Percentiles rank a stretch among this genome's conserved stretches.
Conservation (phyloP, 1,284 basidiomycete genomes). For the Leccinum variabile region DNA sequence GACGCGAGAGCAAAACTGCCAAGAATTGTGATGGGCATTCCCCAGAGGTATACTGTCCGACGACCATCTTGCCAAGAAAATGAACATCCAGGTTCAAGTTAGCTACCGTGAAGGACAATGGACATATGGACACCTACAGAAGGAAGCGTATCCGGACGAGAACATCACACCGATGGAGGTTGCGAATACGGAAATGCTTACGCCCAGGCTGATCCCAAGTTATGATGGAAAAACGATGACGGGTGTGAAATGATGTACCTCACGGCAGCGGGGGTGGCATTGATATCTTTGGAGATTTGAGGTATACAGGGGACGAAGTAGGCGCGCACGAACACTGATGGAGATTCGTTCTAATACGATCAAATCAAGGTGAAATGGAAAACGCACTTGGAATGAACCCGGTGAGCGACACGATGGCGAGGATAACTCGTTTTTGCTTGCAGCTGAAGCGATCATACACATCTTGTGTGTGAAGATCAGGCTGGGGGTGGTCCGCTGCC, state of each 20-base stretch:
- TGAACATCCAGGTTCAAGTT: slow-evolving; percentile 72
- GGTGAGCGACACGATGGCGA: slow-evolving; percentile 40
- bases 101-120: background rate
- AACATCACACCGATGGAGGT: slow-evolving; percentile 26
- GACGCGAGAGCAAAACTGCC: slow-evolving; percentile 45
- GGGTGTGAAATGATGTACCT: slow-evolving; percentile 35
- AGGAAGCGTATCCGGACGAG: slow-evolving; percentile 31
- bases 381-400: slow-evolving; percentile 28
- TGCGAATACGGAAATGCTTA: slow-evolving; percentile 31
- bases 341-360: background rate
- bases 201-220: slow-evolving; percentile 23
- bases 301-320: slow-evolving; percentile 51
- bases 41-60: slow-evolving; percentile 42
- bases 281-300: slow-evolving; percentile 43
- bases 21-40: slow-evolving; percentile 46
- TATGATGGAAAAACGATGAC: background rate
- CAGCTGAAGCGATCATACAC: slow-evolving; percentile 44
- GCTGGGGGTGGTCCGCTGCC: background rate
- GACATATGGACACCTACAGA: slow-evolving; percentile 23
- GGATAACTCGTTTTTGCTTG: slow-evolving; percentile 40
- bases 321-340: slow-evolving; percentile 44
- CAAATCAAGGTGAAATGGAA: background rate
- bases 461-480: slow-evolving; percentile 19
- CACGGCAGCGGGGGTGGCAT: slow-evolving; percentile 39
- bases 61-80: slow-evolving; percentile 51